These are phyloP conservation scores for Apiospora rasikravindrae DNA, from an alignment of 2,329 filamentous ascomycete species.

Conservation along the genomic window DNA sequence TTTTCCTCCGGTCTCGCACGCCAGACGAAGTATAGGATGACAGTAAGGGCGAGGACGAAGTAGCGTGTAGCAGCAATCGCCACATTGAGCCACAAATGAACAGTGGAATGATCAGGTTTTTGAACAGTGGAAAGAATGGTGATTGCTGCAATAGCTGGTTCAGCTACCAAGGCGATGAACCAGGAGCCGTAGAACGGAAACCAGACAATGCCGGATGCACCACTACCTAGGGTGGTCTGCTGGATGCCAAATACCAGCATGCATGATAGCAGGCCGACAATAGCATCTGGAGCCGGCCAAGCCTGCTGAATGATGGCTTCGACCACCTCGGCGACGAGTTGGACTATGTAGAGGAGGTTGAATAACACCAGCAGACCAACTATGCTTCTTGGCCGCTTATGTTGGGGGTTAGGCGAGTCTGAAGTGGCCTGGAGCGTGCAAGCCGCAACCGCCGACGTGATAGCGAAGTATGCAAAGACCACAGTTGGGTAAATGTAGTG, in stretches of 20 bases:
- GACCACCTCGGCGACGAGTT: conserved; percentile 48
- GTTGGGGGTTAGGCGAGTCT: conserved; percentile 39
- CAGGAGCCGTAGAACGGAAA: conserved; percentile 70
- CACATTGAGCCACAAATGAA: conserved; percentile 37
- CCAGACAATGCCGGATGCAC: conserved; percentile 58
- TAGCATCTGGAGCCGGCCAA: conserved; percentile 52
- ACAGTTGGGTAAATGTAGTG: conserved; percentile 64
- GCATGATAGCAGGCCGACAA: conserved; percentile 65
- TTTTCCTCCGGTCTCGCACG: conserved; percentile 29
- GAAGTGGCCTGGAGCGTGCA: conserved; percentile 58
- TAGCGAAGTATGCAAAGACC: conserved; percentile 62
- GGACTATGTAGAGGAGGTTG: conserved; percentile 52
- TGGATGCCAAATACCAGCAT: conserved; percentile 68
- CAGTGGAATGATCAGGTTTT: conserved; percentile 22
- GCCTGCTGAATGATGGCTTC: conserved; percentile 40
- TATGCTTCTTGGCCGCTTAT: conserved; percentile 49
- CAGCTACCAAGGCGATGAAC: conserved; percentile 61
- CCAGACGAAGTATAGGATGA: conserved; percentile 36
- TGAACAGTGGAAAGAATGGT: conserved; percentile 34
- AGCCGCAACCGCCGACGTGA: conserved; percentile 55
- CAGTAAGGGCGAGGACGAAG: conserved; percentile 34
- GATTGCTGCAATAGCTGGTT: conserved; percentile 53
- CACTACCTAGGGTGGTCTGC: conserved; percentile 55
- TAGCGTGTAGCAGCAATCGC: conserved; percentile 40
- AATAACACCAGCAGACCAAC: conserved; percentile 49